Evolutionary conservation across 192 early-diverging fungal species (phyloP).

Genomic region (Backusella liffmaniae): DNA sequence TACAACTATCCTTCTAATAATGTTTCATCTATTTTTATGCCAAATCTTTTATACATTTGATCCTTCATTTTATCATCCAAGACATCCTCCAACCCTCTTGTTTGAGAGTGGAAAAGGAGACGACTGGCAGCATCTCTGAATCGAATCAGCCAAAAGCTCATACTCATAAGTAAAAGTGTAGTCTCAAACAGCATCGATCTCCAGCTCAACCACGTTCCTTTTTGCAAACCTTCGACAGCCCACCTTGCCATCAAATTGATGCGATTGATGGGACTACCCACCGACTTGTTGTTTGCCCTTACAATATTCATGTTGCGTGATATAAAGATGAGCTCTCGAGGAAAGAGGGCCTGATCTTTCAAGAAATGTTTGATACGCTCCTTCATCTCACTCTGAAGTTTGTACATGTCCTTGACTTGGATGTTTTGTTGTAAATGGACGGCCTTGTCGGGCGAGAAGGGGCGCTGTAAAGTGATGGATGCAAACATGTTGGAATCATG

Average conservation of each 20-base stretch:
- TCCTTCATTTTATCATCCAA: constrained; percentile 71
- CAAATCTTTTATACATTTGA: constrained; percentile 70
- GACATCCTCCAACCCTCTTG: constrained; percentile 68
- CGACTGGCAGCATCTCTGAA: constrained; percentile 38
- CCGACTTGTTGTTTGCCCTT: constrained; percentile 78
- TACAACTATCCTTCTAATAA: constrained; percentile 65
- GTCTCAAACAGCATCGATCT: constrained; percentile 47
- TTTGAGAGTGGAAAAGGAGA: constrained; percentile 32
- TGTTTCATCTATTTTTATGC: constrained; percentile 75
- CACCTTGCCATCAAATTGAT: constrained; percentile 83
- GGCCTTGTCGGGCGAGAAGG: constrained; percentile 56
- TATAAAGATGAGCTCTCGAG: constrained; percentile 89
- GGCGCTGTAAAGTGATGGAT: constrained; percentile 63
- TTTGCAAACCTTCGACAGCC: constrained; percentile 58
- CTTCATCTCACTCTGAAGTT: constrained; percentile 76
- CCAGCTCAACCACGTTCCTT: constrained; percentile 16
- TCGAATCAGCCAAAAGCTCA: constrained; percentile 57
- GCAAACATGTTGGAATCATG: constrained; percentile 67
- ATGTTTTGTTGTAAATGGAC: constrained; percentile 30
- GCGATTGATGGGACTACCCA: constrained; percentile 87
- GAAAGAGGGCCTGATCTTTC: constrained; percentile 64
- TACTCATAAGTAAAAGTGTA: constrained; percentile 55
- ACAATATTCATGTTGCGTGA: constrained; percentile 86
- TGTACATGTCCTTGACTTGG: constrained; percentile 59
- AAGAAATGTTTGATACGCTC: constrained; percentile 70